Percentiles rank a stretch among this genome's conserved stretches.
These are phyloP conservation scores for Hymenoscyphus fructigenus DNA, from an alignment of 2,329 filamentous ascomycete genomes.

Conservation along the genomic window DNA sequence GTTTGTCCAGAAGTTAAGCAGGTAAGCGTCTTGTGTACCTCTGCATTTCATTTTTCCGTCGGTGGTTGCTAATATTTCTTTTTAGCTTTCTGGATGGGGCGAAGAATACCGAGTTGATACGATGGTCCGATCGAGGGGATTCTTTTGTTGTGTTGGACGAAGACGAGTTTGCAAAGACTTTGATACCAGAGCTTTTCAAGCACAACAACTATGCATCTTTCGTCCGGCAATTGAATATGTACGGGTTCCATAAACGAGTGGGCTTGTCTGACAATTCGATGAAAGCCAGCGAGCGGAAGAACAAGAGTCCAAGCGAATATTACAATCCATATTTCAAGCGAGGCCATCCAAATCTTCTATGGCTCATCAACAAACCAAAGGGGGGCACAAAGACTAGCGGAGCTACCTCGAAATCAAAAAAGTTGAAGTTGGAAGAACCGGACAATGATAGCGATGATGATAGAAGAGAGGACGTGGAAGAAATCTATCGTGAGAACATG, in stretches of 20 bases:
- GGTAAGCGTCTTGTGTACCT: constrained; percentile 54
- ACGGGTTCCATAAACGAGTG: constrained; percentile 68
- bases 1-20: constrained; percentile 97
- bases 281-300: constrained; percentile 94
- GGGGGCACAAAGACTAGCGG: constrained; percentile 46
- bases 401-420: constrained; percentile 47
- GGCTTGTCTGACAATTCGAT: constrained; percentile 95
- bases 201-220: constrained; percentile 80
- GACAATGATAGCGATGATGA: constrained; percentile 73
- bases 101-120: constrained; percentile 90
- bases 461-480: constrained; percentile 43
- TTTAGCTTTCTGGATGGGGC: constrained; percentile 86
- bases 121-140: constrained; percentile 95
- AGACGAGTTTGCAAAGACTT: constrained; percentile 76
- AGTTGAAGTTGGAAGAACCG: constrained; percentile 59
- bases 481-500: constrained; percentile 43
- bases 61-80: constrained; percentile 29
- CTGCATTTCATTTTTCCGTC: constrained; percentile 9
- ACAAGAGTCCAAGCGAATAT: constrained; percentile 98
- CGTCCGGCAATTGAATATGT: constrained; percentile 69
- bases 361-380: constrained; percentile 96
- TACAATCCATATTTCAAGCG: constrained; percentile 95
- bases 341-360: constrained; percentile 86
- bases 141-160: constrained; percentile 97
- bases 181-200: constrained; percentile 76